Conservation (phyloP, 306 rosid genomes). For the Fagus sylvatica region DNA sequence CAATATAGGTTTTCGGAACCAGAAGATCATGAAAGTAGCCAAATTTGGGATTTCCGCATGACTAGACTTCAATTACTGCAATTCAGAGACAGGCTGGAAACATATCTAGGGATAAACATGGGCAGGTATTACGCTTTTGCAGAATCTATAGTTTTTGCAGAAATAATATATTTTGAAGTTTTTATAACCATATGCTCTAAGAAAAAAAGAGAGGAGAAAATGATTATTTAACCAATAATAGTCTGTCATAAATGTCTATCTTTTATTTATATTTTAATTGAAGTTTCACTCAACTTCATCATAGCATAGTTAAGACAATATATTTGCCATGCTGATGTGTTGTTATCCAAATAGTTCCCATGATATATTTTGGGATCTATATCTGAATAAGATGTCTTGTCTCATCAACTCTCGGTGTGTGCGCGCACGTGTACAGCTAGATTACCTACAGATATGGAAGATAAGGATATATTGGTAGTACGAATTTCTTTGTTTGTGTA, state of each 20-base stretch:
- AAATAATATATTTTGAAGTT: constrained; percentile 7
- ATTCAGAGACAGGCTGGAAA: constrained; percentile 85
- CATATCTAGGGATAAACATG: constrained; percentile 94
- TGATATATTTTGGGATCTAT: not conserved
- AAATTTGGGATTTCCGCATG: constrained; percentile 70
- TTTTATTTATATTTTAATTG: constrained; percentile 2
- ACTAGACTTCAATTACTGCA: constrained; percentile 82
- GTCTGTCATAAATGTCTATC: constrained; percentile 10
- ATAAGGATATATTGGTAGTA: not conserved
- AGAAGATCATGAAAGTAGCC: constrained; percentile 42
- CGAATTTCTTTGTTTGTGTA: not conserved
- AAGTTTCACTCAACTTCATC: constrained; percentile 2
- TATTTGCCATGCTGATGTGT: constrained; percentile 2
- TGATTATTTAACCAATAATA: not conserved
- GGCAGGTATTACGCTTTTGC: constrained; percentile 66
- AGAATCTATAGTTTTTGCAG: constrained; percentile 15
- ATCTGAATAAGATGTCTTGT: not conserved
- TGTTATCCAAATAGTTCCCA: constrained; percentile 1
- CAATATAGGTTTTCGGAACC: constrained; percentile 59
- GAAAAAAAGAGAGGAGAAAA: not conserved
- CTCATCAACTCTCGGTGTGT: not conserved
- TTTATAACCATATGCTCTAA: not conserved
- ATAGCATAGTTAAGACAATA: not conserved
- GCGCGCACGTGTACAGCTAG: not conserved
- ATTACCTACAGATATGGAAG: not conserved